These are phyloP conservation scores for Periconia sp. DNA, from an alignment of 2,329 filamentous ascomycete genomes.

Conservation along the genomic window DNA sequence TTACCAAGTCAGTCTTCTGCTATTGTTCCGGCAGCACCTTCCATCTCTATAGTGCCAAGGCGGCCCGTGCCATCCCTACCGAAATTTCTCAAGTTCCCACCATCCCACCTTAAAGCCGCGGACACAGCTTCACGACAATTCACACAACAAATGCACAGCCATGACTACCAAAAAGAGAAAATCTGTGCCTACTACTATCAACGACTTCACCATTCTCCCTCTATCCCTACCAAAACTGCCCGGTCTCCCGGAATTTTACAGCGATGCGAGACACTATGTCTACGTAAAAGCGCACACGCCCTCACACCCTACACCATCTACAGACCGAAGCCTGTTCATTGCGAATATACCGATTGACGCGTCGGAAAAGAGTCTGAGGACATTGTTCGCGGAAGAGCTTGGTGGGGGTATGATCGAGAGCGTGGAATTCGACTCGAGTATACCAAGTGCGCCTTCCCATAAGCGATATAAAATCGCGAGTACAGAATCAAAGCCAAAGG, in stretches of 20 bases:
- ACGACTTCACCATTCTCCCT: conserved; percentile 73
- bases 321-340: conserved; percentile 83
- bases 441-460: conserved; percentile 52
- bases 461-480: conserved; percentile 47
- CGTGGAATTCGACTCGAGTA: conserved; percentile 69
- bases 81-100: conserved; percentile 35
- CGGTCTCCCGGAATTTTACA: conserved; percentile 56
- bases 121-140: background rate
- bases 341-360: conserved; percentile 88
- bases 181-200: conserved; percentile 44
- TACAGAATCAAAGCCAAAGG: conserved; percentile 4
- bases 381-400: conserved; percentile 75
- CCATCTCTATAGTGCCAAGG: too few species aligned
- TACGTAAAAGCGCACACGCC: conserved; percentile 86
- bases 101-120: conserved; percentile 2
- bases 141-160: conserved; percentile 3
- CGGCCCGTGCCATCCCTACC: conserved; percentile 37
- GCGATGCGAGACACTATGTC: conserved; percentile 73
- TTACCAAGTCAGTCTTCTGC: too few species aligned
- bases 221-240: conserved; percentile 59
- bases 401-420: conserved; percentile 79
- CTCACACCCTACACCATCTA: conserved; percentile 66
- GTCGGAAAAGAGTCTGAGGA: conserved; percentile 76
- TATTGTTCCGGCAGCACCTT: too few species aligned
- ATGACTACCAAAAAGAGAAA: conserved; percentile 27